Base-by-base conservation (phyloP, 495 filamentous ascomycete species). In the Talaromyces trachyspermus region DNA sequence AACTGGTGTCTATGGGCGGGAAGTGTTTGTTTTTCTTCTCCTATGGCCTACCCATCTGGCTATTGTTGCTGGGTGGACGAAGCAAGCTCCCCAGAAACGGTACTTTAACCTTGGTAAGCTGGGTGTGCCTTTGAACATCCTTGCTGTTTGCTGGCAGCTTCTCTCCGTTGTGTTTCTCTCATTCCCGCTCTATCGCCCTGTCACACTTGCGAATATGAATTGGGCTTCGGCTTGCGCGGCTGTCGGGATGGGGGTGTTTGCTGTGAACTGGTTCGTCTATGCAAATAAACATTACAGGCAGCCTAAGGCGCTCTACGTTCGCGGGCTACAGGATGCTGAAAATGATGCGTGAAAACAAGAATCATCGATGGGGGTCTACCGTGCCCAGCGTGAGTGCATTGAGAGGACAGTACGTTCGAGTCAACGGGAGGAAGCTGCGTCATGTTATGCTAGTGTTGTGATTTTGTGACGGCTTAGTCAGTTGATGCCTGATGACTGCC, bases 191-290 rank as follows among this genome's bases (percentile, higher is more conserved):
- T 42, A 54, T 3, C 50, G 50, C 15, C 60, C 59, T 0, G 64
- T 73, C 18, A 62, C 58, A 3, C 44, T 49, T 4, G 38, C 60
- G 19, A 75, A 57, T 33, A 72, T 76, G 66, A 76, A 77, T 50
- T 78, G 55, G 55, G 49, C 49, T 12, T n/a, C 25, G 11, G 35
- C 32, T 5, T 10, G 26, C 8, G 0, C 17, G 11, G 36, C 12
- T 14, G 26, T 30, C 18, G 24, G 26, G 17, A 20, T 49, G 15
- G 1, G 3, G 11, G 29, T 49, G 14, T 7, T 18, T 32, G 3
- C 14, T 14, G 25, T 29, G 1, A 49, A 49, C 29, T 39, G 36
- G 36, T 39, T 39, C 15, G 29, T 12, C 11, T 12, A 33, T 33
- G 11, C 29, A n/a, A 33, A 12, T 3, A 33, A 12, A n/a, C 3